Base-by-base conservation (phyloP, 2,329 filamentous ascomycete species). In the Neofusicoccum ribis region DNA sequence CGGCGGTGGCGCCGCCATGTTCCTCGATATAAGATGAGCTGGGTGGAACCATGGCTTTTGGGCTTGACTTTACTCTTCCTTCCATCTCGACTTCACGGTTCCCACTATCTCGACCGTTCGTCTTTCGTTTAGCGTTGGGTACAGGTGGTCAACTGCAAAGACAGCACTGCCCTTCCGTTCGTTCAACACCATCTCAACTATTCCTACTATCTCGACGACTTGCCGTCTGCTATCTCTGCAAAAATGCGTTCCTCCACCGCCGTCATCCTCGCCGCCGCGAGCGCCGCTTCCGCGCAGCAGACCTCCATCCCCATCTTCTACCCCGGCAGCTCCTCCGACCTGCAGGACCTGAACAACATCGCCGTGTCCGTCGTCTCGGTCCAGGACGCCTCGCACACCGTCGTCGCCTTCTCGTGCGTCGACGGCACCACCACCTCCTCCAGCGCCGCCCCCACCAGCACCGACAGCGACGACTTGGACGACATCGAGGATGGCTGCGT, bases 301-400 rank as follows among this genome's bases (percentile, higher is more conserved):
- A 58, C 39, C 5, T 17, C 39, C n/a, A 46, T 63, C 23, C 47
- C 61, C 15, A 54, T 63, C 39, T 54, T 54, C 47, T 63, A 54
- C 27, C 61, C 61, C n/a, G 39, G 12, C 15, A 15, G 27, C 15
- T 31, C 27, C 27, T 31, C 27, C 6, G 27, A 31, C 27, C 27
- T 31, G 27, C 27, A 31, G 27, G 27, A 31, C 27, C 27, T 31
- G 27, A 31, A 43, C 15, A 15, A 47, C 49, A 46, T 63, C 11
- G 61, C 39, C 5, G 47, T 46, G n/a, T 63, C 61, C n/a, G 17
- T 63, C 37, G n/a, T 63, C 27, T 20, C 27, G n/a, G 47, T 63
- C 20, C 61, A 54, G 27, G 36, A 37, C n/a, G 37, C 47, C 15
- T n/a, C 23, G 12, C 47, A 46, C 27, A 63, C 61, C 12, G 47